phyloP scores from a whole-genome alignment of 306 rosid species.

The Abrus precatorius region DNA sequence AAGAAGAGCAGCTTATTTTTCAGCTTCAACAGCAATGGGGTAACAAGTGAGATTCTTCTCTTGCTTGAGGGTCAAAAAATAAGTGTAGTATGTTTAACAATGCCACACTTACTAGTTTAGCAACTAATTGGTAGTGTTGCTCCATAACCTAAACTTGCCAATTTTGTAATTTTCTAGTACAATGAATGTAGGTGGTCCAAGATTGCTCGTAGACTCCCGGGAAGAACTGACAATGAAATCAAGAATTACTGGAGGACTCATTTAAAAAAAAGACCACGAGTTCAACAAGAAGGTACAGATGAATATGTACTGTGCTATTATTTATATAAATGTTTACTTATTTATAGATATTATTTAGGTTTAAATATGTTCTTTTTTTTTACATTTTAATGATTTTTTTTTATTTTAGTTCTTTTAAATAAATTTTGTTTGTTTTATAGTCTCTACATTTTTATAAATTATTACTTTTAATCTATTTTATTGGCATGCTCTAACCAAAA shows the following conservation, averaged over 20 bases:
- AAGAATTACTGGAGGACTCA: slow-evolving; percentile 81
- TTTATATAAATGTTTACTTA: background rate
- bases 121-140: background rate
- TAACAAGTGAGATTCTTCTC: slow-evolving; percentile 70
- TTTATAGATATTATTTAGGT: too few species aligned
- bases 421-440: too few species aligned
- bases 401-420: too few species aligned
- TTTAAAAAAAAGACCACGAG: slow-evolving; percentile 56
- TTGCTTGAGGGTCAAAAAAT: background rate
- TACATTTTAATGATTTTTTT: too few species aligned
- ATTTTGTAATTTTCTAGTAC: background rate
- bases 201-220: slow-evolving; percentile 71
- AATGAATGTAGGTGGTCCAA: slow-evolving; percentile 69
- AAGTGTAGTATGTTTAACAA: background rate
- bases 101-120: background rate
- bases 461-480: too few species aligned
- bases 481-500: too few species aligned
- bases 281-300: slow-evolving; percentile 51
- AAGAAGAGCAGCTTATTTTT: slow-evolving; percentile 66
- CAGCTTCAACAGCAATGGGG: slow-evolving; percentile 81
- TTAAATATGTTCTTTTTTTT: too few species aligned
- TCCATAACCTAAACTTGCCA: background rate
- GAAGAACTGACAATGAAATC: slow-evolving; percentile 79
- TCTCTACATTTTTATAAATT: too few species aligned
- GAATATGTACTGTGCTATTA: background rate